These are phyloP conservation scores for Fonsecaea pugnacius DNA, from an alignment of 2,329 filamentous ascomycete genomes.

Conservation along the genomic window DNA sequence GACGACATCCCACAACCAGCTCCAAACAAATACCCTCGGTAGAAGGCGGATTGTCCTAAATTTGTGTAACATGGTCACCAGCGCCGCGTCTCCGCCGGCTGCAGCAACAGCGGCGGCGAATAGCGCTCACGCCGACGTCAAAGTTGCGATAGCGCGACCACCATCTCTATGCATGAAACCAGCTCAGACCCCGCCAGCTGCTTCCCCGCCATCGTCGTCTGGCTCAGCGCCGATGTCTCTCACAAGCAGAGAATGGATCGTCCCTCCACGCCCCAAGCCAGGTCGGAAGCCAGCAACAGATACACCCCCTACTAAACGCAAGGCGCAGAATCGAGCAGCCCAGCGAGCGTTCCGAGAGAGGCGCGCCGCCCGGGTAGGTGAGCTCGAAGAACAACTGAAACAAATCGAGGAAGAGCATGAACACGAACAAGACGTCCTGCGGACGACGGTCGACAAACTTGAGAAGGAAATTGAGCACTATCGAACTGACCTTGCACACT, in stretches of 20 bases:
- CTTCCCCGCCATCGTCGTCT: conserved; percentile 43
- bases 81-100: conserved; percentile 20
- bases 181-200: conserved; percentile 32
- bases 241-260: conserved; percentile 83
- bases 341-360: conserved; percentile 89
- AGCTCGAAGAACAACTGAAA: conserved; percentile 59
- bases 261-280: conserved; percentile 82
- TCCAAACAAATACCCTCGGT: conserved; percentile 37
- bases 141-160: conserved; percentile 28
- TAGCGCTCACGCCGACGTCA: conserved; percentile 20
- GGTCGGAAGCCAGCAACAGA: conserved; percentile 93
- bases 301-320: conserved; percentile 88
- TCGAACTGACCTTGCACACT: conserved; percentile 55
- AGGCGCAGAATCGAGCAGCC: conserved; percentile 90
- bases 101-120: conserved; percentile 19
- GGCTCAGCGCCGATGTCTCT: conserved; percentile 56
- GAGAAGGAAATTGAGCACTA: conserved; percentile 71
- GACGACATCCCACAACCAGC: conserved; percentile 9
- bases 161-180: conserved; percentile 38
- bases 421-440: conserved; percentile 55
- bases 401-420: conserved; percentile 54
- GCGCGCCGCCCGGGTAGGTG: conserved; percentile 80
- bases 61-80: conserved; percentile 27
- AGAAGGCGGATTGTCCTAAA: conserved; percentile 25
- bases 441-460: conserved; percentile 59